A percentile compares a stretch with the other conserved stretches of the same genome.
These are phyloP conservation scores for Erysimum cheiranthoides DNA, from an alignment of 345 rosid genomes.

Conservation along the genomic window DNA sequence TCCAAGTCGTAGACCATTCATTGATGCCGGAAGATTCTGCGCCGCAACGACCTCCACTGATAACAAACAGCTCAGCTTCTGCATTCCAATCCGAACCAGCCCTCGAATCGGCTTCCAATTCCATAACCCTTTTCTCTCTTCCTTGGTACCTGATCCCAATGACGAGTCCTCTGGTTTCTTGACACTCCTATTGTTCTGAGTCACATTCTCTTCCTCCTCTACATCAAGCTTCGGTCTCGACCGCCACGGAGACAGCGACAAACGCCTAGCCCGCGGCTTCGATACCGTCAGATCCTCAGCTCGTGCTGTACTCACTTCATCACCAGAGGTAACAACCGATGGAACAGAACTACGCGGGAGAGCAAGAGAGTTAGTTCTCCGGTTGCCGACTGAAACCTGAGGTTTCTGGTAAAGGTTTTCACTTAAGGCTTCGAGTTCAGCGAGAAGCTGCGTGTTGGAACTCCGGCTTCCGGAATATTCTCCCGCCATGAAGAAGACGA, in stretches of 20 bases:
- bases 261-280: constrained; percentile 62
- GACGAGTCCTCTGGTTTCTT: constrained; percentile 46
- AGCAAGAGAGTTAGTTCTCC: constrained; percentile 85
- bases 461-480: constrained; percentile 60
- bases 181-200: constrained; percentile 35
- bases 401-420: constrained; percentile 80
- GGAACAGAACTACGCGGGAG: constrained; percentile 79
- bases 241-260: constrained; percentile 94
- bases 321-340: constrained; percentile 40
- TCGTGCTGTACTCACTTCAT: constrained; percentile 48
- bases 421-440: constrained; percentile 85
- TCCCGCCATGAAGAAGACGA: constrained; percentile 48
- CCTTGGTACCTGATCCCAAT: constrained; percentile 10
- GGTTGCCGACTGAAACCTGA: constrained; percentile 49
- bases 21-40: constrained; percentile 85
- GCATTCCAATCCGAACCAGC: constrained; percentile 80
- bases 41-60: constrained; percentile 86
- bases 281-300: constrained; percentile 42
- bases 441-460: constrained; percentile 73
- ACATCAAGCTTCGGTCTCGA: constrained; percentile 74
- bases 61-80: constrained; percentile 82
- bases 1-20: constrained; percentile 93
- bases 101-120: constrained; percentile 94
- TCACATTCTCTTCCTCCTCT: constrained; percentile 44
- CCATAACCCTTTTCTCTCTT: constrained; percentile 84